These are phyloP conservation scores for Xylariaceae sp. DNA, from an alignment of 2,329 filamentous ascomycete genomes.

Conservation along the genomic window DNA sequence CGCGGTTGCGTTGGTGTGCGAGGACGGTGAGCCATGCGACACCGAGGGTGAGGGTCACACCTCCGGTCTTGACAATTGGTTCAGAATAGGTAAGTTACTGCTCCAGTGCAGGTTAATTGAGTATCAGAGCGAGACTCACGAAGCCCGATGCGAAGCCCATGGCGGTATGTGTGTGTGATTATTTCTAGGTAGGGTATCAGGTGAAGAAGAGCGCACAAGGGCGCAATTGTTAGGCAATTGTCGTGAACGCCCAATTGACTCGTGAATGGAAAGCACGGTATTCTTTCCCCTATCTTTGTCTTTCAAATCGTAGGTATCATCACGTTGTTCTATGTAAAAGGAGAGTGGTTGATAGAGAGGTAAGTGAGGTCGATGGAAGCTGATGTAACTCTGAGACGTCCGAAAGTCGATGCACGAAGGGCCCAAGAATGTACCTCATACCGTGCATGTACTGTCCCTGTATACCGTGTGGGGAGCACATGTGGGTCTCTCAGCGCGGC, in stretches of 20 bases:
- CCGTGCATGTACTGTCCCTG: neutral
- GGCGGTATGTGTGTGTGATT: conserved; percentile 18
- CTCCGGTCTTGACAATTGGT: conserved; percentile 54
- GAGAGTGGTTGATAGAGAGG: neutral
- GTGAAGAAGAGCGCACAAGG: conserved; percentile 23
- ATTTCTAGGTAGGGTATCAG: conserved; percentile 1
- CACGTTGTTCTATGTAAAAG: neutral
- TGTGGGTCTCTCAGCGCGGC: neutral
- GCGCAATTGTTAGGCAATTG: conserved; percentile 22
- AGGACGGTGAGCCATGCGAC: conserved; percentile 67
- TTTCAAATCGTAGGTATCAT: neutral
- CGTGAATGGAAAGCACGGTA: neutral
- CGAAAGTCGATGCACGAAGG: neutral
- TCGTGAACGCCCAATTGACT: conserved; percentile 24
- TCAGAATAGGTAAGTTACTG: neutral
- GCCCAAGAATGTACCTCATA: neutral
- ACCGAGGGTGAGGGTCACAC: conserved; percentile 68
- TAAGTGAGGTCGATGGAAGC: neutral
- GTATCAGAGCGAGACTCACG: conserved; percentile 44
- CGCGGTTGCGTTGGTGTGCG: conserved; percentile 63
- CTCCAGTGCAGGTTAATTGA: neutral
- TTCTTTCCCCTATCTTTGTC: neutral
- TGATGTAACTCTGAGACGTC: neutral
- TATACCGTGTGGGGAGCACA: neutral
- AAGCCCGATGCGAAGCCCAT: conserved; percentile 75